Base-by-base conservation (phyloP, 2,329 filamentous ascomycete species). In the Dactylellina drechsleri region DNA sequence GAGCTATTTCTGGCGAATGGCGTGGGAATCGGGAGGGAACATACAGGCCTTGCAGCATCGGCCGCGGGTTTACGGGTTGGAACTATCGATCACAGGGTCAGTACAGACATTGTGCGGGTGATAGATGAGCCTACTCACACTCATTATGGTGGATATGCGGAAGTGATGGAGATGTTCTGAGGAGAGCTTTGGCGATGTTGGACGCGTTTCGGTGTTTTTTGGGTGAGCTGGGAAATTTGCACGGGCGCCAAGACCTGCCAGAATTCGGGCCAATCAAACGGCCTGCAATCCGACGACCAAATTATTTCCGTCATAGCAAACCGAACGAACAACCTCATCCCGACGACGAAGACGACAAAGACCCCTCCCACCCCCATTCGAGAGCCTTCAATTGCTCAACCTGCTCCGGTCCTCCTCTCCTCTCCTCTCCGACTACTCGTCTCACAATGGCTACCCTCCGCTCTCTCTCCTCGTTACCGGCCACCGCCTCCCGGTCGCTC, bases 11-110 rank as follows among this genome's bases (percentile, higher is more conserved):
- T 28, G 16, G 18, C 8, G 45, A 50, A 23, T 36, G 6, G 18
- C 4, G 36, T 23, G 13, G 28, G 13, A 36, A 15, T 16, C 16
- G 26, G 59, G 57, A 60, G 73, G 50, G 68, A 77, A 87, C 89
- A 80, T 89, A 92, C 89, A 97, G 89, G 81, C 90, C 90, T 85
- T 97, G 93, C 82, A 99, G 91, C 87, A 97, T 93, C 50, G 95
- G 95, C 83, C 94, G 92, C 81, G 95, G 95, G 87, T 99, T 99
- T 81, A 98, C 86, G 77, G 95, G 95, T 82, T 96, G 90, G 85
- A 96, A 96, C 88, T 90, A 75, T 58, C 57, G 26, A n/a, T 6
- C 40, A 68, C 53, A 28, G 43, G 72, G 41, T 67, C 40, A 67
- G 70, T 1, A 15, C 16, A 45, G 6, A 4, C 31, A 12, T 23